A percentile compares a stretch with the other conserved stretches of the same genome.
phyloP scores from a whole-genome alignment of 768 basidiomycete species.

The Pisolithus tinctorius region DNA sequence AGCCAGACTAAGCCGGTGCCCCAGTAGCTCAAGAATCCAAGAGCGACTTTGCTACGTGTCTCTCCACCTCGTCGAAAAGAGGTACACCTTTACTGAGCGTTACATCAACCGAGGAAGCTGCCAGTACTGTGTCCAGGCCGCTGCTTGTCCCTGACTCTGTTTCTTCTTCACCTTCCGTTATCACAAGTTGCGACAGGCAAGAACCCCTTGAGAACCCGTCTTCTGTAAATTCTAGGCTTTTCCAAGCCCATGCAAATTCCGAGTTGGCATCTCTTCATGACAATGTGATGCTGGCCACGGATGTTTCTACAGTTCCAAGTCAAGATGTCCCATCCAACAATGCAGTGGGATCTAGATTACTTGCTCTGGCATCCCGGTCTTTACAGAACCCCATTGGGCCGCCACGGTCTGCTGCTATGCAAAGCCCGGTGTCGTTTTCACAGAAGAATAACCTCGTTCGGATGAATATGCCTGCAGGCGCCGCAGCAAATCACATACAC shows the following conservation, averaged over 20 bases:
- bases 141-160: constrained; percentile 3
- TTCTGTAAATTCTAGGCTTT: constrained; percentile 29
- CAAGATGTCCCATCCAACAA: constrained; percentile 31
- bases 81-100: neutral
- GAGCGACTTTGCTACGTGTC: neutral
- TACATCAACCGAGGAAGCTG: neutral
- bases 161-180: constrained; percentile 6
- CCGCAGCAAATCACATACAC: constrained; percentile 6
- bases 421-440: constrained; percentile 16
- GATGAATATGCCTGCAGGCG: constrained; percentile 6
- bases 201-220: constrained; percentile 15
- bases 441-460: constrained; percentile 18
- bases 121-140: neutral
- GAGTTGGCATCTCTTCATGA: constrained; percentile 14
- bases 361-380: constrained; percentile 30
- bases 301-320: constrained; percentile 37
- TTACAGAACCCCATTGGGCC: constrained; percentile 12
- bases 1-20: neutral
- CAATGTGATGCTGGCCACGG: constrained; percentile 21
- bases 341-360: constrained; percentile 36
- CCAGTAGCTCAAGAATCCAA: neutral
- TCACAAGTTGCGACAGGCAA: constrained; percentile 8
- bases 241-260: constrained; percentile 25
- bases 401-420: constrained; percentile 15
- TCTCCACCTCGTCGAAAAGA: constrained; percentile 1